These are phyloP conservation scores for Nothophytophthora sp. DNA, from an alignment of 352 stramenopile genomes.

Conservation along the genomic window DNA sequence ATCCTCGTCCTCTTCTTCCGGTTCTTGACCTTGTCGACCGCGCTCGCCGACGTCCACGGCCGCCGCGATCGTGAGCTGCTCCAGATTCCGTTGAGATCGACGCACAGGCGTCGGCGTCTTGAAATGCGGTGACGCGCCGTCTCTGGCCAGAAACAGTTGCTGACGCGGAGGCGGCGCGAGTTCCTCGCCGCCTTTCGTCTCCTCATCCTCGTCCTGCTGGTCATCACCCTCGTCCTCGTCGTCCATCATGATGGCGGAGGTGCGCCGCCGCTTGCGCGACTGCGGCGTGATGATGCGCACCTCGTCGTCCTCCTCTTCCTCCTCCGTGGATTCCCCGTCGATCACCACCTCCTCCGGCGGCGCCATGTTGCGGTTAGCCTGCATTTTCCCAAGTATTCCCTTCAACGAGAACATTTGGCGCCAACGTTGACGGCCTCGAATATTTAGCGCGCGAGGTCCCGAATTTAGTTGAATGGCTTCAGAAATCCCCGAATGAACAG, in stretches of 20 bases:
- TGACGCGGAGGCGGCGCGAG: constrained; percentile 13
- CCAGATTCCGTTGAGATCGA: constrained; percentile 20
- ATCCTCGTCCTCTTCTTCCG: constrained; percentile 43
- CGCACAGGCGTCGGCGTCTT: constrained; percentile 21
- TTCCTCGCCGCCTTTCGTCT: constrained; percentile 7
- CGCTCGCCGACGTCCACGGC: constrained; percentile 26
- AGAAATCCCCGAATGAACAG: too few relatives aligned
- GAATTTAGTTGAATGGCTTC: too few relatives aligned
- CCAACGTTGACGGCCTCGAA: too few relatives aligned
- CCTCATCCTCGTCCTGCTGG: constrained; percentile 28
- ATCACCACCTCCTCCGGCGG: constrained; percentile 68
- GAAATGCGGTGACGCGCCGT: constrained; percentile 13
- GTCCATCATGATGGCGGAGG: constrained; percentile 53
- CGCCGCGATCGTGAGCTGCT: constrained; percentile 30
- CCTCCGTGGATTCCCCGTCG: constrained; percentile 66
- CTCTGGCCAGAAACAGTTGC: constrained; percentile 13
- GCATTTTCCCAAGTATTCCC: too few relatives aligned
- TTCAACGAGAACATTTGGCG: neutral
- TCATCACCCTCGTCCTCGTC: constrained; percentile 52
- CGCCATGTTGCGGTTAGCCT: too few relatives aligned
- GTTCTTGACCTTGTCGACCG: constrained; percentile 4
- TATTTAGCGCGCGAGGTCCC: too few relatives aligned
- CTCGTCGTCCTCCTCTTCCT: constrained; percentile 53
- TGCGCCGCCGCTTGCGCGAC: constrained; percentile 60
- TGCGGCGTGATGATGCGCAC: constrained; percentile 60